These are phyloP conservation scores for Diplocarpon rosae DNA, from an alignment of 2,329 filamentous ascomycete genomes.

Conservation along the genomic window DNA sequence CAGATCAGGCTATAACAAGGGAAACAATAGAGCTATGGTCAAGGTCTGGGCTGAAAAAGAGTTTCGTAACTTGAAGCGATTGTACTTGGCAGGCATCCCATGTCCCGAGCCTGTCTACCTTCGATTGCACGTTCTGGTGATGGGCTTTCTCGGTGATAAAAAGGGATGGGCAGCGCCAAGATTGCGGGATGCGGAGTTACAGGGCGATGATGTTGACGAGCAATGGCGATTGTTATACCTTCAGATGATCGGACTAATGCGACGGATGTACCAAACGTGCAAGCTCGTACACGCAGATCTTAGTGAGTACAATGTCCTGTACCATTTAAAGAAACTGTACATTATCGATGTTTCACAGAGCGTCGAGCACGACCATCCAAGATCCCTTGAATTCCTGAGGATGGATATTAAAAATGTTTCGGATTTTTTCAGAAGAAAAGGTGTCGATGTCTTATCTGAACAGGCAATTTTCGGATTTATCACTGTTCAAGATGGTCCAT, in stretches of 20 bases:
- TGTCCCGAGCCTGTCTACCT: conserved; percentile 84
- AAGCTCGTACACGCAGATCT: conserved; percentile 89
- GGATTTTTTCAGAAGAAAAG: conserved; percentile 82
- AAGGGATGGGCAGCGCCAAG: conserved; percentile 83
- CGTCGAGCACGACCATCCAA: conserved; percentile 92
- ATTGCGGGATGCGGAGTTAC: conserved; percentile 73
- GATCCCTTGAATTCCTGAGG: conserved; percentile 82
- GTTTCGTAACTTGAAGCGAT: conserved; percentile 81
- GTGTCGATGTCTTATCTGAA: conserved; percentile 71
- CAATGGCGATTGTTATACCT: conserved; percentile 73
- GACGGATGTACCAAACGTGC: conserved; percentile 85
- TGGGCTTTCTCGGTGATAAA: conserved; percentile 82
- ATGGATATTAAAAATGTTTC: conserved; percentile 98
- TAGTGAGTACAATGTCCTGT: conserved; percentile 96
- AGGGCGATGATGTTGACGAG: conserved; percentile 53
- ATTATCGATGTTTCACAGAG: conserved; percentile 97
- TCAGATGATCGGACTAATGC: conserved; percentile 80
- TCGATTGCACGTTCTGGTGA: conserved; percentile 88
- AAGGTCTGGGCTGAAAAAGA: conserved; percentile 99
- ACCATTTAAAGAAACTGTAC: conserved; percentile 70
- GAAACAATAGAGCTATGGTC: conserved; percentile 92
- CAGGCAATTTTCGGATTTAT: conserved; percentile 78
- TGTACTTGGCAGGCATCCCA: conserved; percentile 74
- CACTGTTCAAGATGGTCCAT: conserved; percentile 46
- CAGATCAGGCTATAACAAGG: conserved; percentile 82